phyloP scores from a whole-genome alignment of 2,329 filamentous ascomycete genomes.

The Aureobasidium lini region DNA sequence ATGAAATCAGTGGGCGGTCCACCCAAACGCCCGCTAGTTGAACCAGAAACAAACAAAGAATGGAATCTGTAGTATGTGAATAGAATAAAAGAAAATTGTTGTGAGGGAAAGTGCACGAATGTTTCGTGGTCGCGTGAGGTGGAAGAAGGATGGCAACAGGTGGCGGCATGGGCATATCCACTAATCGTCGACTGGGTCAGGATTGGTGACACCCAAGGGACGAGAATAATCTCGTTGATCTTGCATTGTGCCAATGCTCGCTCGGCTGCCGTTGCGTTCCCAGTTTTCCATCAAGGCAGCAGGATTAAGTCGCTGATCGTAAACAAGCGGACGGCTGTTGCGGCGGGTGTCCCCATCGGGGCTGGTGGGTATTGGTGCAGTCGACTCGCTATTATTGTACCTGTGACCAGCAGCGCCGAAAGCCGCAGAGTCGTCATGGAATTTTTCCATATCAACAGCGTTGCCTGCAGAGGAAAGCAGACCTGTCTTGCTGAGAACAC shows the following conservation, averaged over 20 bases:
- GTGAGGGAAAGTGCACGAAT: not conserved
- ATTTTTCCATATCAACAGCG: conserved; percentile 23
- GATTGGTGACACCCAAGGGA: conserved; percentile 36
- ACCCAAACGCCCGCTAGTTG: conserved; percentile 8
- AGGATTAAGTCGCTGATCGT: conserved; percentile 44
- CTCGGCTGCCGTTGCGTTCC: conserved; percentile 38
- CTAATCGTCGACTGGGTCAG: conserved; percentile 20
- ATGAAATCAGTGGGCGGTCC: not conserved
- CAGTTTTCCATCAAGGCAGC: conserved; percentile 37
- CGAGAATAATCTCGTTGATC: conserved; percentile 42
- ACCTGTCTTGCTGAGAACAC: conserved; percentile 42
- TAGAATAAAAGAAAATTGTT: not conserved
- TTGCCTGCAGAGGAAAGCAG: conserved; percentile 27
- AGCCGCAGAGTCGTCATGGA: conserved; percentile 20
- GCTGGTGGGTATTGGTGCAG: conserved; percentile 21
- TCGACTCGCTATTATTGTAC: conserved; percentile 23
- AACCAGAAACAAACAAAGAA: not conserved
- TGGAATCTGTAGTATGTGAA: not conserved
- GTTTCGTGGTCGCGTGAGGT: not conserved
- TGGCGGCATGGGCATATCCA: not conserved
- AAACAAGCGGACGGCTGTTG: conserved; percentile 38
- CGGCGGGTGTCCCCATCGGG: conserved; percentile 24
- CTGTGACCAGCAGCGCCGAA: conserved; percentile 16
- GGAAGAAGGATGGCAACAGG: not conserved
- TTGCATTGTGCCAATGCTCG: conserved; percentile 40